phyloP scores from a whole-genome alignment of 179 eudicot genomes.

The Beta lomatogona region DNA sequence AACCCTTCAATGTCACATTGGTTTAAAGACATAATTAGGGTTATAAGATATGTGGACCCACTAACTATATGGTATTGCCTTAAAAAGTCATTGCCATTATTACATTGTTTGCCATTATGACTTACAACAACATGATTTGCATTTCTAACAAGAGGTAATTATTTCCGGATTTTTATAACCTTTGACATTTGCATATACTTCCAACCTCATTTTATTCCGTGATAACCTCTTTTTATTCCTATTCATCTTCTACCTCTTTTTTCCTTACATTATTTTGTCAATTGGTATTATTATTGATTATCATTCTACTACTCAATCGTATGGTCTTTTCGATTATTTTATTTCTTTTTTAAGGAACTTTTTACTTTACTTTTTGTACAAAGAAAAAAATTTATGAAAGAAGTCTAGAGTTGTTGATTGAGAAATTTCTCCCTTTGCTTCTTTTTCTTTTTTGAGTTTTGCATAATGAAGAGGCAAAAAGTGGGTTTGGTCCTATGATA shows the following conservation, averaged over 20 bases:
- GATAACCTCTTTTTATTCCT: not conserved
- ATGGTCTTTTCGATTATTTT: not conserved
- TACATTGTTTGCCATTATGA: constrained; percentile 30
- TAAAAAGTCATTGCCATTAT: constrained; percentile 13
- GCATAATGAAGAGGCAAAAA: too few species aligned
- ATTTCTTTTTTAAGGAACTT: not conserved
- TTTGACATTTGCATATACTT: constrained; percentile 36
- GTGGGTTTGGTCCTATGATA: fast-evolving
- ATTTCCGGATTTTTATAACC: constrained; percentile 19
- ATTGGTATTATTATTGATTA: not conserved
- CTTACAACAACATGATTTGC: constrained; percentile 29
- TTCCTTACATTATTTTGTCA: not conserved
- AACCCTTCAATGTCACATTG: constrained; percentile 12
- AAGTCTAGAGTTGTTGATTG: too few species aligned
- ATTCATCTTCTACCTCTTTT: too few species aligned
- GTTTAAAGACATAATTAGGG: constrained; percentile 8
- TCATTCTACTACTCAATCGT: not conserved
- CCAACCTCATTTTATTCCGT: constrained; percentile 36
- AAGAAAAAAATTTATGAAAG: too few species aligned
- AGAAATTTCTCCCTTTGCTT: too few species aligned
- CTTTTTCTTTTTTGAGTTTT: too few species aligned
- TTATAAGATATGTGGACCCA: constrained; percentile 11
- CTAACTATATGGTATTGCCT: not conserved
- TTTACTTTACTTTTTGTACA: not conserved
- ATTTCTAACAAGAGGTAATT: constrained; percentile 25